phyloP scores from a whole-genome alignment of 371 early-diverging fungal genomes.

The Circinella minor region DNA sequence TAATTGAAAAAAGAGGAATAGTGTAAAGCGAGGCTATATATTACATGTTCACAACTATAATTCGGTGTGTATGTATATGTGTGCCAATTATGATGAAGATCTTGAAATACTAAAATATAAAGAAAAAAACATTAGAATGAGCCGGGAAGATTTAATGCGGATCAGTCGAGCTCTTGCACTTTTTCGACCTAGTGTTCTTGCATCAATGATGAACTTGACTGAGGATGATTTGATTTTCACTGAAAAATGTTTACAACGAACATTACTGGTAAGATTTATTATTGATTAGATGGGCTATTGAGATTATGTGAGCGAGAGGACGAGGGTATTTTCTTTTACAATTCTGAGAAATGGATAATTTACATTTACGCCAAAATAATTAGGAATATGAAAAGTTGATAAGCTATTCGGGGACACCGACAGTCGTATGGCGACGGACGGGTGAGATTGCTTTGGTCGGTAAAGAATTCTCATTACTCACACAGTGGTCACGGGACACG shows the following conservation, averaged over 20 bases:
- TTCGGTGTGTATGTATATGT: too few species aligned
- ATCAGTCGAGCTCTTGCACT: conserved; percentile 86
- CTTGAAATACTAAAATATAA: too few species aligned
- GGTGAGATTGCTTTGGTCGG: conserved; percentile 92
- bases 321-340: neutral
- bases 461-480: conserved; percentile 89
- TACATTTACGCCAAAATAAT: neutral
- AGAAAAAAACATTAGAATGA: conserved; percentile 65
- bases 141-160: conserved; percentile 81
- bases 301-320: too few species aligned
- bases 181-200: conserved; percentile 90
- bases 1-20: conserved; percentile 24
- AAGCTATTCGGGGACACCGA: conserved; percentile 91
- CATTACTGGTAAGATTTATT: conserved; percentile 61
- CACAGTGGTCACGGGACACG: conserved; percentile 83
- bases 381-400: conserved; percentile 92
- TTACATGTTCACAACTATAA: too few species aligned
- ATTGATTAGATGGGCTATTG: neutral
- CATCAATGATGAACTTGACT: conserved; percentile 87
- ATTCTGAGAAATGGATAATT: neutral
- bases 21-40: too few species aligned
- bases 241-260: conserved; percentile 89
- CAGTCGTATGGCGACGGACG: conserved; percentile 93
- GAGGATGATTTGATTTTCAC: conserved; percentile 89
- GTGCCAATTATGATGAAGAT: too few species aligned